Evolutionary conservation across 768 basidiomycete genomes (phyloP).

Genomic region (Auricularia auricula-judae): DNA sequence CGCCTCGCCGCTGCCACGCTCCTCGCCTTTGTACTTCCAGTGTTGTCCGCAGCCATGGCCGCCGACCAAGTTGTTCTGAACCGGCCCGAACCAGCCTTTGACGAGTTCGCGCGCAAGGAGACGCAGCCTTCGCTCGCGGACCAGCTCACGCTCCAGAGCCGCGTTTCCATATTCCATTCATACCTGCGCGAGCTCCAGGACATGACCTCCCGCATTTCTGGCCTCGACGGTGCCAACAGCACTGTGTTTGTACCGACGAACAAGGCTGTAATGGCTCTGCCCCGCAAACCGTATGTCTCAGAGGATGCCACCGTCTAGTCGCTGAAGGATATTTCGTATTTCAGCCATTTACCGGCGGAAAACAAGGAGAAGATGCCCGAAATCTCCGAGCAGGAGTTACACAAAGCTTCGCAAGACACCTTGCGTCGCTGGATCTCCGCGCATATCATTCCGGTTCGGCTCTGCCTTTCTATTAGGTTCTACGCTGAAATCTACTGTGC

Average conservation of each 20-base stretch:
- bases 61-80: background rate
- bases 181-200: constrained; percentile 63
- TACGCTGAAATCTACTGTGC: background rate
- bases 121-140: constrained; percentile 53
- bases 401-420: constrained; percentile 47
- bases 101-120: background rate
- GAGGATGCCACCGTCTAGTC: background rate
- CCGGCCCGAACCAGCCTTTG: background rate
- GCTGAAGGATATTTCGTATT: background rate
- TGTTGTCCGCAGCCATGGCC: background rate
- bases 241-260: constrained; percentile 80
- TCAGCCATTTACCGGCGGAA: constrained; percentile 16
- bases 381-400: constrained; percentile 59
- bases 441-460: constrained; percentile 70
- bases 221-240: constrained; percentile 17
- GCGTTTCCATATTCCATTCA: constrained; percentile 72
- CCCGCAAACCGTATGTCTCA: constrained; percentile 60
- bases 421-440: constrained; percentile 73
- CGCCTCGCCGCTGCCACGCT: background rate
- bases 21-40: background rate
- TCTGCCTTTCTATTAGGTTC: background rate
- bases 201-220: constrained; percentile 38
- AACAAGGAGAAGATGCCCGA: constrained; percentile 23
- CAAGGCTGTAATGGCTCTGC: constrained; percentile 73
- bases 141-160: constrained; percentile 64